phyloP scores from a whole-genome alignment of 2,329 filamentous ascomycete species.

The Laburnicola sp. region DNA sequence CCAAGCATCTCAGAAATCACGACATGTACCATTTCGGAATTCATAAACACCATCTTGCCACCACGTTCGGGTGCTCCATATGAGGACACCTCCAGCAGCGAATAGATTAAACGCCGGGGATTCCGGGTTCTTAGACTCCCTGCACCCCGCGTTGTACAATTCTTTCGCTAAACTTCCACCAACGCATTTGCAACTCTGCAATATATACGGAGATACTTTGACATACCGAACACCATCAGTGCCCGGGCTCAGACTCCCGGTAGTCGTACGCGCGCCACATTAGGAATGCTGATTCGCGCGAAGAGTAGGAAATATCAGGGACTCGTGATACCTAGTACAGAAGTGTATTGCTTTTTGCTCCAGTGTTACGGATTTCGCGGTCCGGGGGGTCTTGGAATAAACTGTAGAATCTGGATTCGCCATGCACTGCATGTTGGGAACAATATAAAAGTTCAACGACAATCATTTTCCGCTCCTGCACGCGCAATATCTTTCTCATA shows the following conservation, averaged over 20 bases:
- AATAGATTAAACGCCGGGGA: constrained; percentile 2
- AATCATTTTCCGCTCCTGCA: not conserved
- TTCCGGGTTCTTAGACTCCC: not conserved
- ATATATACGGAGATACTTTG: constrained; percentile 1
- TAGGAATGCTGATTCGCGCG: constrained; percentile 4
- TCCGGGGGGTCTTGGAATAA: not conserved
- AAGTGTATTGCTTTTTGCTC: not conserved
- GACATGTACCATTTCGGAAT: not conserved
- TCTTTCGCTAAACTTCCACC: constrained; percentile 1
- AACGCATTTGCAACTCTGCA: constrained; percentile 6
- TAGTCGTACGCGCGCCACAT: not conserved
- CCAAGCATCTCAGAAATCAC: not conserved
- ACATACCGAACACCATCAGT: not conserved
- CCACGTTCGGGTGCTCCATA: not conserved
- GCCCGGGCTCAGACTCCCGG: not conserved
- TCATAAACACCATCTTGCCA: not conserved
- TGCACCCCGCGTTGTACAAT: constrained; percentile 2
- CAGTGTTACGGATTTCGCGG: not conserved
- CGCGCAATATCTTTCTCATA: not conserved
- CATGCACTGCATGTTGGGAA: not conserved
- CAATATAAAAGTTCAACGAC: constrained; percentile 1
- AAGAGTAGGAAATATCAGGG: not conserved
- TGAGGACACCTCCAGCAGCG: not conserved
- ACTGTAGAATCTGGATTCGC: not conserved
- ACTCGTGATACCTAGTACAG: not conserved